Base-by-base conservation (phyloP, 495 filamentous ascomycete species). In the Parathielavia hyrcaniae region DNA sequence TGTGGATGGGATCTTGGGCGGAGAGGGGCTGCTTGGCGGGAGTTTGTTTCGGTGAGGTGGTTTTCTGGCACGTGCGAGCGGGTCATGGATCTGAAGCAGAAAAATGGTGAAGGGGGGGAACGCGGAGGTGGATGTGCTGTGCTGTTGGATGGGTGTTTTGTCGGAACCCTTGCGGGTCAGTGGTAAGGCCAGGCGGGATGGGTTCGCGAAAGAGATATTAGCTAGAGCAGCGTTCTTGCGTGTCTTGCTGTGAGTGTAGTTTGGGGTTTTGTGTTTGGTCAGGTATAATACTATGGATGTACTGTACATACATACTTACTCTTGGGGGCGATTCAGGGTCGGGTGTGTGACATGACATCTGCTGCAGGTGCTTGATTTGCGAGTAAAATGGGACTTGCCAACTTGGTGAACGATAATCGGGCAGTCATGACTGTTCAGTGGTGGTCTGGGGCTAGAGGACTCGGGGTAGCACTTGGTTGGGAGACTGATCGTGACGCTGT, bases 1-100 rank as follows among this genome's bases (percentile, higher is more conserved):
- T n/a, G 65, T 73, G 45, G 69, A 66, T n/a, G 49, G 26, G 12
- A 45, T 70, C 17, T 22, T 60, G 8, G 53, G 53, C 11, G 55
- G 53, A 7, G 63, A 58, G 16, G 34, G 43, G 8, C 49, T 57
- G 39, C 34, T 56, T 47, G 44, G 64, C 39, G 66, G 65, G 11
- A 65, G 66, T 53, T 52, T 67, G 50, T 69, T 65, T 53, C 59
- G 63, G 40, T 58, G 50, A 47, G 55, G 45, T 4, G 10, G 16
- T 4, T 38, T 38, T 30, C 1, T 38, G 13, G 10, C 13, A 11
- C 35, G 4, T 13, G 22, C 22, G 5, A 26, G 22, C 22, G 11
- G 14, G 13, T 2, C 35, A 38, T 38, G 9, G 10, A 2, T 20
- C 2, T 26, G 44, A 16, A 13, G 4, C 12, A 22, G 11, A 46